Conservation (phyloP, 345 rosid genomes). For the Camelina sativa region DNA sequence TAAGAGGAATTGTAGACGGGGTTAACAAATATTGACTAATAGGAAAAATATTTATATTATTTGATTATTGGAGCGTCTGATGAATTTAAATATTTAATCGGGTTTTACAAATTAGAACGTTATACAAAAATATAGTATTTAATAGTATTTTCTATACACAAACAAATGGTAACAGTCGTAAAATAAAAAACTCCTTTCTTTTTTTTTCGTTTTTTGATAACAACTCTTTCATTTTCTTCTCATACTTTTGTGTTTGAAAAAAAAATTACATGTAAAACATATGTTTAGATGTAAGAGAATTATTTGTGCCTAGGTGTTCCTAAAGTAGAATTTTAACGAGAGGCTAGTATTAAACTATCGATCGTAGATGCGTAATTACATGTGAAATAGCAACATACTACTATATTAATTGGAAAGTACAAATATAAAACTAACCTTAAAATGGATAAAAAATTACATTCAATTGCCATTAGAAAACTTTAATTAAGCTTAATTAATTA, state of each 20-base stretch:
- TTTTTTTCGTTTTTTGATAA: no score
- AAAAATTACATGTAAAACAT: background rate
- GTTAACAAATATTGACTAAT: conserved; percentile 21
- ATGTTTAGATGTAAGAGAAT: background rate
- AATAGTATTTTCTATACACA: background rate
- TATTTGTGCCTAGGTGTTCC: background rate
- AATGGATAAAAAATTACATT: no score
- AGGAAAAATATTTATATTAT: background rate
- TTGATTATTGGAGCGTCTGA: background rate
- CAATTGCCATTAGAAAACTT: no score
- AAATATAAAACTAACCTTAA: no score
- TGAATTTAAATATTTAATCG: background rate
- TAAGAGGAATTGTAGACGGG: conserved; percentile 29
- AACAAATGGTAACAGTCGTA: background rate
- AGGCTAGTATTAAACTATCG: conserved; percentile 9
- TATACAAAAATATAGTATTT: background rate
- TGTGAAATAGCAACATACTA: conserved; percentile 25
- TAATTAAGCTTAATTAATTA: no score
- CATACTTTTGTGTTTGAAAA: background rate
- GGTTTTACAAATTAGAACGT: background rate
- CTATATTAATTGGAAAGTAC: no score
- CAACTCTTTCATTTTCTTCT: background rate
- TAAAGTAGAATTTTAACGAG: conserved; percentile 20
- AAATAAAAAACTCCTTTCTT: background rate
- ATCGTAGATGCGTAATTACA: conserved; percentile 32